Evolutionary conservation across 352 stramenopile species (phyloP).

Genomic region (Phytophthora capsici): DNA sequence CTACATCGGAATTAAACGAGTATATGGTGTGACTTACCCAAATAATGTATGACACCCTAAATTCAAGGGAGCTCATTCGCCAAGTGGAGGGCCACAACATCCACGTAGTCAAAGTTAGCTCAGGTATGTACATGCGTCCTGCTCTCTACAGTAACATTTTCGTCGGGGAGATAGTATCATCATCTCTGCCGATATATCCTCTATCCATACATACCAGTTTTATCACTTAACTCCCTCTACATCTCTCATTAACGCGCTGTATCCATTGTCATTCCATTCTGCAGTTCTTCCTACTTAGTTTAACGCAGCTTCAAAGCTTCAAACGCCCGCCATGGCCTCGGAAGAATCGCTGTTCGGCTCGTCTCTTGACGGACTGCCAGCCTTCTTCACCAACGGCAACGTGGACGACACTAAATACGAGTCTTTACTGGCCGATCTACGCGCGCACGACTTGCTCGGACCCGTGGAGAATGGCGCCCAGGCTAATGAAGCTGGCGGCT

Average conservation of each 20-base stretch:
- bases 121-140: constrained; percentile 28
- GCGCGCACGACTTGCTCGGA: constrained; percentile 82
- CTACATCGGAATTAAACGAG: no score
- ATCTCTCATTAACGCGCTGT: constrained; percentile 9
- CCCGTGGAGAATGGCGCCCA: constrained; percentile 54
- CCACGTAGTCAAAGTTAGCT: constrained; percentile 12
- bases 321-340: constrained; percentile 41
- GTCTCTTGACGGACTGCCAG: constrained; percentile 60
- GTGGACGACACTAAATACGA: constrained; percentile 91
- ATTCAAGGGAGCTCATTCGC: background rate
- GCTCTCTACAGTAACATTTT: background rate
- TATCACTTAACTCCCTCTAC: constrained; percentile 1
- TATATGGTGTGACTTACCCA: background rate
- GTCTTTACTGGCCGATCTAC: constrained; percentile 82
- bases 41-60: constrained; percentile 1
- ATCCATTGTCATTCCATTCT: background rate
- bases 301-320: background rate
- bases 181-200: constrained; percentile 10
- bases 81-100: constrained; percentile 24
- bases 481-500: constrained; percentile 28
- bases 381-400: constrained; percentile 82
- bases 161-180: background rate
- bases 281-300: background rate
- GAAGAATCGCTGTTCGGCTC: constrained; percentile 50
- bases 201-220: constrained; percentile 18